Base-by-base conservation (phyloP, 108 stramenopile species). In the Nitzschia palea region DNA sequence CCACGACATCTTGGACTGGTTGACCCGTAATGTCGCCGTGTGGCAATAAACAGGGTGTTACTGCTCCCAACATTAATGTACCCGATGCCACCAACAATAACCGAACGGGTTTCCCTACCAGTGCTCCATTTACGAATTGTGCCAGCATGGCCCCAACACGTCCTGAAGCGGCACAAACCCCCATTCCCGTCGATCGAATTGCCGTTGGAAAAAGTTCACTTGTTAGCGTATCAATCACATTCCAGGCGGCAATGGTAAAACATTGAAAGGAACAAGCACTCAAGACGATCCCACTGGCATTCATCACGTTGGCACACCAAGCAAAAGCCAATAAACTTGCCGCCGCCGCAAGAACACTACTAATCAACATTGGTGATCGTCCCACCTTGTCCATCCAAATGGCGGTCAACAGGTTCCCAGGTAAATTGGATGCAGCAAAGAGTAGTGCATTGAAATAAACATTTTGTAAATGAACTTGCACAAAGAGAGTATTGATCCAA, bases 401-500 rank as follows among this genome's bases (percentile, higher is more conserved):
- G 17, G 78, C 64, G 9, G 82, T 66, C 0, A 89, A 42, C 1
- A 89, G 45, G 62, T 89, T 93, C 28, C 91, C 91, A 4, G 91
- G 91, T 31, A 93, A 56, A 65, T 80, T 89, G 35, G 82, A 69
- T 27, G 69, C 22, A 9, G 91, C 88, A 74, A 93, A 93, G 28
- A 93, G 65, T 25, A 93, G 71, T 23, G 88, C 80, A 70, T 89
- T 93, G 45, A 76, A 77, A 53, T 93, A 93, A 0, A 89, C 57
- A 65, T 93, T 79, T 43, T 88, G 51, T 44, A 93, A 61, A 52
- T 93, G 81, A 27, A 89, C 81, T 44, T 76, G 58, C 10, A 80
- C 80, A 76, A 93, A 93, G 0, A 93, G 52, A 10, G 71, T 83
- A 64, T 93, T 93, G 67, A 93, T 93, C 91, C 91, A 93, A 2